Evolutionary conservation across 1,284 basidiomycete genomes (phyloP).

Genomic region (Cryptococcus floricola): DNA sequence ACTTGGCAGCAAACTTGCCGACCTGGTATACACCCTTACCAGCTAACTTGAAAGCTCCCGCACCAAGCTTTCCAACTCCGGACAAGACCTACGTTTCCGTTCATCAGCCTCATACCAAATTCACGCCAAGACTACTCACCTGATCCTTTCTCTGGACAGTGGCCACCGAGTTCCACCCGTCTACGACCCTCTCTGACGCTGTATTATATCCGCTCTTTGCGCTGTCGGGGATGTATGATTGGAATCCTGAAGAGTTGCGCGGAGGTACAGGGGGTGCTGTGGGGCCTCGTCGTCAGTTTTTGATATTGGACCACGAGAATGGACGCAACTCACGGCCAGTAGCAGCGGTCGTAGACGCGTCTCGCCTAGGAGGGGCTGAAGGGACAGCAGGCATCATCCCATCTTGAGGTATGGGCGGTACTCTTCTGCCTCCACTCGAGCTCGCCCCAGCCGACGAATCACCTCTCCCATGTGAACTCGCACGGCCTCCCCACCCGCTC

Average conservation of each 20-base stretch:
- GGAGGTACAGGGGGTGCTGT: conserved; percentile 5
- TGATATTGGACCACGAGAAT: too few species aligned
- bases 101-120: background rate
- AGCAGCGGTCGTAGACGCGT: background rate
- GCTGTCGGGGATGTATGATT: conserved; percentile 18
- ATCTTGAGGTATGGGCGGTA: conserved; percentile 17
- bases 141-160: conserved; percentile 26
- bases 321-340: too few species aligned
- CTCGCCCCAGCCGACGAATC: background rate
- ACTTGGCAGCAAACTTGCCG: conserved; percentile 28
- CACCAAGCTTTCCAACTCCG: conserved; percentile 21
- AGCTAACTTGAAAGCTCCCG: conserved; percentile 22
- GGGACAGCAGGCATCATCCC: conserved; percentile 16
- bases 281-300: background rate
- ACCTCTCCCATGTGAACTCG: background rate
- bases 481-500: too few species aligned
- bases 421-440: conserved; percentile 11
- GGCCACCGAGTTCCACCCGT: conserved; percentile 20
- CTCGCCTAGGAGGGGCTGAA: conserved; percentile 9
- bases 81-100: conserved; percentile 14
- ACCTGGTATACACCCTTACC: conserved; percentile 25
- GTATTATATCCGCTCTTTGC: conserved; percentile 12
- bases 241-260: conserved; percentile 7
- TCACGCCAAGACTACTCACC: conserved; percentile 6
- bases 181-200: conserved; percentile 15